phyloP scores from a whole-genome alignment of 768 basidiomycete species.

The Tremella yokohamensis region DNA sequence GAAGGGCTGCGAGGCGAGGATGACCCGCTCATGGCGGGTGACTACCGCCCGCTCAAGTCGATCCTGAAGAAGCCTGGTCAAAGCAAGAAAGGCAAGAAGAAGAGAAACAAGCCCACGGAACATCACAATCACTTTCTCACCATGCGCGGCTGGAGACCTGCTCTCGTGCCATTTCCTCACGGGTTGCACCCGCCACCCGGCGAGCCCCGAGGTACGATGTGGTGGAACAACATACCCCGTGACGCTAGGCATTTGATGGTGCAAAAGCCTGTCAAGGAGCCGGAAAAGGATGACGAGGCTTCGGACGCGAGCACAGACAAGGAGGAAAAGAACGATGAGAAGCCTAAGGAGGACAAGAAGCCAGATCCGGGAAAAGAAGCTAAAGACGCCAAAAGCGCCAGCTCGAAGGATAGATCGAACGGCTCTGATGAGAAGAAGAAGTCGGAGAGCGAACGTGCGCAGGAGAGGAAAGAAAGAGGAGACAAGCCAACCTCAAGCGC shows the following conservation, averaged over 20 bases:
- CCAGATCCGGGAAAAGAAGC: constrained; percentile 1
- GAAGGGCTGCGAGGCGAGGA: constrained; percentile 2
- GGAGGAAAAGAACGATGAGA: constrained; percentile 2
- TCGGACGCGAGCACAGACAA: constrained; percentile 6
- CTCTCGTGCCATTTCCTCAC: constrained; percentile 44
- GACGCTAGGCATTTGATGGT: constrained; percentile 43
- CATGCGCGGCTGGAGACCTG: constrained; percentile 37
- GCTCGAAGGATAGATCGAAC: not conserved
- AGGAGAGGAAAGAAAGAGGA: not conserved
- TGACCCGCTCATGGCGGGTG: constrained; percentile 40
- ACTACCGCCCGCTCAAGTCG: constrained; percentile 37
- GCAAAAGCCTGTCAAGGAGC: constrained; percentile 22
- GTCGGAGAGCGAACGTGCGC: constrained; percentile 5
- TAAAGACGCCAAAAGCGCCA: not conserved
- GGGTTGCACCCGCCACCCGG: constrained; percentile 40
- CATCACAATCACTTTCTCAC: constrained; percentile 47
- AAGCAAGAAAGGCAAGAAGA: constrained; percentile 32
- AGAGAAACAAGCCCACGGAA: constrained; percentile 32
- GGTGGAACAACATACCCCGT: constrained; percentile 43
- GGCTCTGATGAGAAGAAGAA: not conserved
- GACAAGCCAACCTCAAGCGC: not conserved
- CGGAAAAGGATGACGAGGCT: constrained; percentile 16
- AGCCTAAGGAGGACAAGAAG: not conserved
- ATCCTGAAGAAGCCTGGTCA: constrained; percentile 32
- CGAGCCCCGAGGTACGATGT: constrained; percentile 30